phyloP scores from a whole-genome alignment of 352 stramenopile species.

The Phytopythium delawarense region DNA sequence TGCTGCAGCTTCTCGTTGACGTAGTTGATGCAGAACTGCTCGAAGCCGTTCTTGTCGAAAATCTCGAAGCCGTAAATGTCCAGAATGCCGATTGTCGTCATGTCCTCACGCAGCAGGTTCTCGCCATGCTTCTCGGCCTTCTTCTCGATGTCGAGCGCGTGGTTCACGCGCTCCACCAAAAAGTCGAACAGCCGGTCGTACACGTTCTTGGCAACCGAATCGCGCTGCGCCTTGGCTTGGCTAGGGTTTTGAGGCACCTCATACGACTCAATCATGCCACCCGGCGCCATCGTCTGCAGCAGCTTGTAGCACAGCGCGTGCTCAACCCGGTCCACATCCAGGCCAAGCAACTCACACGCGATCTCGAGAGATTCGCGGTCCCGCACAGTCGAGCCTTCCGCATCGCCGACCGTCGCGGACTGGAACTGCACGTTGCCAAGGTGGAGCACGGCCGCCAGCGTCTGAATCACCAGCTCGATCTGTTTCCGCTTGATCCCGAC shows the following conservation, averaged over 20 bases:
- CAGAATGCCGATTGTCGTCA: conserved; percentile 89
- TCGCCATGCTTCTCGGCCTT: conserved; percentile 78
- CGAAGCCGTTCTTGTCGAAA: conserved; percentile 91
- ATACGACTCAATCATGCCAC: conserved; percentile 80
- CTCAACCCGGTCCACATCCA: conserved; percentile 55
- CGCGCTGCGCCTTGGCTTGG: conserved; percentile 89
- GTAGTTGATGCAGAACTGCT: conserved; percentile 94
- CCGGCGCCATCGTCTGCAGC: conserved; percentile 84
- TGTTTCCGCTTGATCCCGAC: conserved; percentile 88
- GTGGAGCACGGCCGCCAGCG: conserved; percentile 71
- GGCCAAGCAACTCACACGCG: conserved; percentile 61
- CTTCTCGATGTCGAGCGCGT: conserved; percentile 80
- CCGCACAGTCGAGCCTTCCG: conserved; percentile 57
- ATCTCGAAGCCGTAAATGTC: conserved; percentile 98
- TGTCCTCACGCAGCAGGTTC: conserved; percentile 63
- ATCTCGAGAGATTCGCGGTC: conserved; percentile 53
- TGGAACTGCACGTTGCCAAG: conserved; percentile 78
- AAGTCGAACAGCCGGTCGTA: conserved; percentile 97
- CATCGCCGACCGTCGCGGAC: conserved; percentile 53
- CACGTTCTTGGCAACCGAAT: conserved; percentile 95
- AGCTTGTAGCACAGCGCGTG: conserved; percentile 82
- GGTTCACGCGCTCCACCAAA: conserved; percentile 91
- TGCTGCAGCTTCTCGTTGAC: conserved; percentile 90
- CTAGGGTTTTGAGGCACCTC: conserved; percentile 82
- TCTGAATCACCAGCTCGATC: conserved; percentile 86